Evolutionary conservation across 495 filamentous ascomycete species (phyloP), one percentile per base, ranked within the genome.

Genomic region (Penicillium pancosmium): DNA sequence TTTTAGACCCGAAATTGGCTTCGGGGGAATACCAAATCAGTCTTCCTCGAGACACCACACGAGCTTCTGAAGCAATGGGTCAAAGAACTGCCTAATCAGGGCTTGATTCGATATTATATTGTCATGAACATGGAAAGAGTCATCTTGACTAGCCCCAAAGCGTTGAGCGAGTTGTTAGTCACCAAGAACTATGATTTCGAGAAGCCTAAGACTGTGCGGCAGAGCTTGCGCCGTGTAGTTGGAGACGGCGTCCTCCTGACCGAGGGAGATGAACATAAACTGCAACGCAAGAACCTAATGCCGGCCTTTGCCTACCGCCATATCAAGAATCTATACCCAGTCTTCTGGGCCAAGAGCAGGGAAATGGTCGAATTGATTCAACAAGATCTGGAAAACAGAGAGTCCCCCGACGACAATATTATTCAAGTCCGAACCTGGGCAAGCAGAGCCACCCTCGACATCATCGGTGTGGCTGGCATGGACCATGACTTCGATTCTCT

Each of bases 241-340:
- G 93, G 93, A 0, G 68, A 89, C 46, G 92, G 93, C 0, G 61
- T 98, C 0, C 74, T 97, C 11, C 77, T 97, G 6, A 88, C 91
- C 1, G 93, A 97, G 71, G 92, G 92, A 19, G 88, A 92, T 12
- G 90, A 91, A 58, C 92, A 96, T 67, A 91, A 87, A 77, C 48
- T 78, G 15, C 92, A 96, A 79, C 81, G 93, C 12, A 91, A 86
- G 64, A 86, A 87, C 50, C 79, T 97, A 2, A 84, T 89, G 78
- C 92, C 92, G 1, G 92, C 91, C 0, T 98, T 97, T 66, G 77
- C 86, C 12, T 96, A 89, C 67, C 82, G 91, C 16, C 93, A 96
- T 64, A 76, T 96, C 69, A 95, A 95, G 67, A 85, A 94, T 52
- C 80, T 96, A 1, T 94, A 94, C 54, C 86, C 92, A 1, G 65